Conservation (phyloP, 2,329 filamentous ascomycete genomes). For the Talaromyces pinophilus region DNA sequence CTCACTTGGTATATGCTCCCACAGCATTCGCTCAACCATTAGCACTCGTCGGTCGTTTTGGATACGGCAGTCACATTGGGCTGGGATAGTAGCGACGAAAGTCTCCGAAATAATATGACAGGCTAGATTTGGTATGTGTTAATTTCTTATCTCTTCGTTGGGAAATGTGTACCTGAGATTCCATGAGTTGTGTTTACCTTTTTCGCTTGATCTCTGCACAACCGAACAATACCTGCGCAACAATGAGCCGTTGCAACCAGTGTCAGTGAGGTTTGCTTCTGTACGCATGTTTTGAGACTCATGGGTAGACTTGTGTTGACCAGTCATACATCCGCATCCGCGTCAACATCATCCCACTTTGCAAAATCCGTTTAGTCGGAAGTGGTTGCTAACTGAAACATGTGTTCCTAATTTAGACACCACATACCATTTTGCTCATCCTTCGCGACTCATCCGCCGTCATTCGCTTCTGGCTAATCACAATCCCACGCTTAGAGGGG, state of each 20-base stretch:
- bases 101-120: slow-evolving; percentile 15
- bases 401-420: slow-evolving; percentile 6
- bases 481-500: background rate
- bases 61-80: background rate
- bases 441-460: background rate
- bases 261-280: background rate
- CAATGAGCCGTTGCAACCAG: background rate
- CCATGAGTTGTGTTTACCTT: background rate
- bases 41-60: background rate
- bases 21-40: background rate
- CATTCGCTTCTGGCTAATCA: background rate
- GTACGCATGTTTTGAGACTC: background rate
- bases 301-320: background rate
- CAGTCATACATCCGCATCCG: background rate
- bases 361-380: background rate
- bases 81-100: background rate
- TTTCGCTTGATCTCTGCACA: slow-evolving; percentile 8
- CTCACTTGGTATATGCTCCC: background rate
- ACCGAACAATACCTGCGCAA: background rate
- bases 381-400: background rate
- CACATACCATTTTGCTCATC: background rate
- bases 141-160: slow-evolving; percentile 7
- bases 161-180: background rate
- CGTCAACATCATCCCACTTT: background rate
- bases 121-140: slow-evolving; percentile 14